Conservation (phyloP, 148 eudicot genomes). For the Talinum fruticosum region DNA sequence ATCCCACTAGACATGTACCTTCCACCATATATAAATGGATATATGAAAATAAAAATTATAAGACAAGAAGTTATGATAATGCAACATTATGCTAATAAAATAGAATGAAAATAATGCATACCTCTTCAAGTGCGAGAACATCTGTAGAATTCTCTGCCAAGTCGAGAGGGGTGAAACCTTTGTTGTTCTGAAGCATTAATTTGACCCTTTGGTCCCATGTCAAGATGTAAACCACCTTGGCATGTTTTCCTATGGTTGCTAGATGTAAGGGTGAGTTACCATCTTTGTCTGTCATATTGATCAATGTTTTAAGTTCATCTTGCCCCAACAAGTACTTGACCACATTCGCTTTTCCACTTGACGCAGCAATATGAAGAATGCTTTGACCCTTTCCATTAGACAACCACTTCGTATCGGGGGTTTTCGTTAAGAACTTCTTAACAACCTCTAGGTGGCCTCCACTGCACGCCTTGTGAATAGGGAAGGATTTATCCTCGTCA, state of each 20-base stretch:
- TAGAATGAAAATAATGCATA: neutral
- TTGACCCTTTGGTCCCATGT: neutral
- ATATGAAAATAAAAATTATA: too few relatives aligned
- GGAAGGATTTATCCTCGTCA: constrained; percentile 12
- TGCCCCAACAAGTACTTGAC: neutral
- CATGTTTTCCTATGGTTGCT: neutral
- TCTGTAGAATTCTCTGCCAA: neutral
- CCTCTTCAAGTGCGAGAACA: constrained; percentile 10
- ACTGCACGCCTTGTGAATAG: constrained; percentile 20
- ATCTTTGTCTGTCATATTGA: constrained; percentile 12
- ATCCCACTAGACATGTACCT: too few relatives aligned
- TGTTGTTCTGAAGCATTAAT: neutral
- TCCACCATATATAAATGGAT: too few relatives aligned
- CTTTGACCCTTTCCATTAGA: constrained; percentile 4
- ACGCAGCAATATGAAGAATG: constrained; percentile 15
- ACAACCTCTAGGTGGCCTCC: constrained; percentile 12
- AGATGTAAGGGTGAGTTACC: constrained; percentile 17
- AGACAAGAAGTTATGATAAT: too few relatives aligned
- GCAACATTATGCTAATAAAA: too few relatives aligned
- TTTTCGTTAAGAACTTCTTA: neutral
- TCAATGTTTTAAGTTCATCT: neutral
- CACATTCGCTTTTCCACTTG: neutral
- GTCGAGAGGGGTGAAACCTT: constrained; percentile 5
- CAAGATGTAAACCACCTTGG: neutral
- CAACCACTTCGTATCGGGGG: neutral